A percentile compares a stretch with the other conserved stretches of the same genome.
phyloP scores from a whole-genome alignment of 148 eudicot genomes.

The Amaranthus palmeri region DNA sequence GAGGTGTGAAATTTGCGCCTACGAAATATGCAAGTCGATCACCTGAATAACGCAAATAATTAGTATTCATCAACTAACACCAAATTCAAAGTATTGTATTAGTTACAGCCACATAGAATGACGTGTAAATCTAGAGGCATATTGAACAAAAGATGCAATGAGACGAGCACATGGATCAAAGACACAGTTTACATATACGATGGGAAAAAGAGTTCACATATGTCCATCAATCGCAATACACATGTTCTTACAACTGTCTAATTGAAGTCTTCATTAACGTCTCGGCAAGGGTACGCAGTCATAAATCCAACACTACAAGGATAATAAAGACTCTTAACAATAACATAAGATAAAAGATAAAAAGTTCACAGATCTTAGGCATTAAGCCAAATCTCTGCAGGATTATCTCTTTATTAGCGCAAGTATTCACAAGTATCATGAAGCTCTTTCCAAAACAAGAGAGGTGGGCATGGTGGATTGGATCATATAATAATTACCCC shows the following conservation, averaged over 20 bases:
- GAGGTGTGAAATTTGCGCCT: conserved; percentile 73
- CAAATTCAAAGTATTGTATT: background rate
- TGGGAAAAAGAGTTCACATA: background rate
- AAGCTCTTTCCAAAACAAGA: conserved; percentile 1
- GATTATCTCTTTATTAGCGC: background rate
- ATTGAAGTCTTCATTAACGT: background rate
- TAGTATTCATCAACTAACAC: conserved; percentile 10
- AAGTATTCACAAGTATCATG: background rate
- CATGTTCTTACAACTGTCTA: background rate
- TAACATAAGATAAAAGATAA: background rate
- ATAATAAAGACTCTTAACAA: background rate
- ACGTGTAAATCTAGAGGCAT: background rate
- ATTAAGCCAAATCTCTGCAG: background rate
- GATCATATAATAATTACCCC: no score
- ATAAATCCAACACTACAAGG: background rate
- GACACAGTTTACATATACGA: background rate
- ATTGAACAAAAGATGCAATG: background rate
- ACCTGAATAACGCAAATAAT: conserved; percentile 32
- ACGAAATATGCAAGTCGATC: conserved; percentile 39
- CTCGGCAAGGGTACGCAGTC: background rate
- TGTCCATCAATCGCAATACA: background rate
- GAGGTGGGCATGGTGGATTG: background rate
- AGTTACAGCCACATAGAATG: conserved; percentile 1
- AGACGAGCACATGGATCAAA: background rate
- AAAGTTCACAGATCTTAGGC: background rate